Evolutionary conservation across 495 filamentous ascomycete species (phyloP).

Genomic region (Neurospora sp.): DNA sequence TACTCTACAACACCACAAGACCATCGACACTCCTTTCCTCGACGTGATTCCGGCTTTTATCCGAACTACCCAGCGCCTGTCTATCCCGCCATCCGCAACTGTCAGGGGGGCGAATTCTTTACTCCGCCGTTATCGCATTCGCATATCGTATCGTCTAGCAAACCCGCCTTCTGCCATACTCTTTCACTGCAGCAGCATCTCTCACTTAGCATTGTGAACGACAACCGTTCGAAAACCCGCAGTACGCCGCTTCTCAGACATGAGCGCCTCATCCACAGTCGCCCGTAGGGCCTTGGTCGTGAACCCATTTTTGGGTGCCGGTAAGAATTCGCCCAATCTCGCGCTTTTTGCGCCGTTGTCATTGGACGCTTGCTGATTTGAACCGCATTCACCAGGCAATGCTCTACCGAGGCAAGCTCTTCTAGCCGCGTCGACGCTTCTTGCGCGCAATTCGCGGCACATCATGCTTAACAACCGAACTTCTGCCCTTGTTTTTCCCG

Average conservation of each 20-base stretch:
- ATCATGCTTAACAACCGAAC: conserved; percentile 52
- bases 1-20: not conserved
- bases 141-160: not conserved
- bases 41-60: not conserved
- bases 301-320: conserved; percentile 40
- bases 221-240: not conserved
- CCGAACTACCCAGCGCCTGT: not conserved
- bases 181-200: not conserved
- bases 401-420: conserved; percentile 27
- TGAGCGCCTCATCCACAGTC: conserved; percentile 52
- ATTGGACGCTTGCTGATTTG: conserved; percentile 1
- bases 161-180: not conserved
- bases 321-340: conserved; percentile 15
- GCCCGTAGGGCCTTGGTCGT: conserved; percentile 48
- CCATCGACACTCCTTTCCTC: not conserved
- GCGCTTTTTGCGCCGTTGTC: conserved; percentile 8
- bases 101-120: not conserved
- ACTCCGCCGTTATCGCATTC: not conserved
- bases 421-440: conserved; percentile 38
- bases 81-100: not conserved
- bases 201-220: not conserved
- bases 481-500: conserved; percentile 55
- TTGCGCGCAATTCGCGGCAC: conserved; percentile 46
- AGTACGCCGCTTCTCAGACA: conserved; percentile 13
- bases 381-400: conserved; percentile 19